A percentile compares a stretch with the other conserved stretches of the same genome.
phyloP scores from a whole-genome alignment of 2,329 filamentous ascomycete species.

The Stachybotrys chartarum region DNA sequence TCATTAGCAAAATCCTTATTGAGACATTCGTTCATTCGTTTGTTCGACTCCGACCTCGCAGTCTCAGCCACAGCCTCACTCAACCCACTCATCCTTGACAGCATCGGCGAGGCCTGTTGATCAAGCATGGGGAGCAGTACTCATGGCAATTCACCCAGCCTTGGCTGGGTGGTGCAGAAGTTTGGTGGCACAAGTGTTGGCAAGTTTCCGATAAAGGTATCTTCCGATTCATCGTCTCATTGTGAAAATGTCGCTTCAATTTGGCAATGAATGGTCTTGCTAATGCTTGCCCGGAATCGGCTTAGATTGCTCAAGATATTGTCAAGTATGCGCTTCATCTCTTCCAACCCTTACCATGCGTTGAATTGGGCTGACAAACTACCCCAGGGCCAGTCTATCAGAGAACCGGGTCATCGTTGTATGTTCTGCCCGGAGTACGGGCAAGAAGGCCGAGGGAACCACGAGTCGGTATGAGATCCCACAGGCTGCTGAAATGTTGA shows the following conservation, averaged over 20 bases:
- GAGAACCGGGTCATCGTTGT: slow-evolving; percentile 80
- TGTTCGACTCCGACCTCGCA: no score
- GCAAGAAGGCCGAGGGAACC: slow-evolving; percentile 89
- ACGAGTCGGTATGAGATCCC: slow-evolving; percentile 72
- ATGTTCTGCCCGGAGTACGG: slow-evolving; percentile 90
- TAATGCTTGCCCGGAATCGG: not conserved
- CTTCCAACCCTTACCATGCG: not conserved
- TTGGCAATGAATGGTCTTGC: not conserved
- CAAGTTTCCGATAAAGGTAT: slow-evolving; percentile 72
- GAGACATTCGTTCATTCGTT: no score
- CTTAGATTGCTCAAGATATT: slow-evolving; percentile 34
- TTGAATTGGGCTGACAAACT: slow-evolving; percentile 9
- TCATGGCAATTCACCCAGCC: slow-evolving; percentile 27
- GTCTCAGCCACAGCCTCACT: no score
- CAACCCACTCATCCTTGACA: no score
- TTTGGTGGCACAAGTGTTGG: slow-evolving; percentile 94
- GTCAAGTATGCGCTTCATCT: slow-evolving; percentile 26
- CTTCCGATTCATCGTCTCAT: slow-evolving; percentile 10
- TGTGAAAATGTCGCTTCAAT: not conserved
- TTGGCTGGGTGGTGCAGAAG: slow-evolving; percentile 83
- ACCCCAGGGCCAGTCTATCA: slow-evolving; percentile 40
- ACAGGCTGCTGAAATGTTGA: not conserved
- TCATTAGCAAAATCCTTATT: no score
- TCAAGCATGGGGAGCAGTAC: slow-evolving; percentile 22
- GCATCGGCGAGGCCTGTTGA: no score